Base-by-base conservation (phyloP, 164 flowering plant species). In the Platanus orientalis region DNA sequence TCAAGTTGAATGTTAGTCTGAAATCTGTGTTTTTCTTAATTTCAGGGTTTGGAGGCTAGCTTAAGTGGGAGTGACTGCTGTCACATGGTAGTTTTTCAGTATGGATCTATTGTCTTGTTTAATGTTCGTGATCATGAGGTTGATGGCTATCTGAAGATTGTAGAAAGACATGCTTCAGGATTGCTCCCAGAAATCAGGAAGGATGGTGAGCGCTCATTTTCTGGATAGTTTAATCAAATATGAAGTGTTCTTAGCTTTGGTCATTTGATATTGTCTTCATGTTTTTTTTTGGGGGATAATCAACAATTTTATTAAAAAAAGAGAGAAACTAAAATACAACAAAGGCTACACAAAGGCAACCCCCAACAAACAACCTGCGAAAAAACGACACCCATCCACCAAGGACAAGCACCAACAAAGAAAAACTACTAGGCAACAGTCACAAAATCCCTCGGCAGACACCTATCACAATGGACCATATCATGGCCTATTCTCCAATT, bases 181-280 rank as follows among this genome's bases (percentile, higher is more conserved):
- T 73, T 87, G 80, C 95, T 91, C 2, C 86, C 93, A 16, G 98
- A 94, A 73, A 89, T 83, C 93, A 87, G 84, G 77, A 94, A 91
- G 75, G 97, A 94, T 78, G 98, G 98, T 89, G 57, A 89, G 84
- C 36, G 42, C 57, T 51, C 34, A 48, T 60, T 9, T 51, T n/a
- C n/a, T 52, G n/a, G 42, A 36, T 36, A 14, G 42, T 48, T 26
- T 45, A 29, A 29, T 57, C 23, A 34, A 36, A n/a, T 50, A 51
- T 23, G 32, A 65, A 30, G 10, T 63, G 4, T 39, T 29, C 32
- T n/a, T 7, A 45, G 19, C 49, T 6, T 19, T 32, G 11, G 36
- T 34, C 19, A 21, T 26, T 23, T 51, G 26, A 24, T 3, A 21
- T 51, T 32, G 24, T 9, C 11, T 21, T 47, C n/a, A n/a, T n/a